Evolutionary conservation across 2,329 filamentous ascomycete species (phyloP), one percentile per base, ranked within the genome.

Genomic region (Periglandula ipomoeae): DNA sequence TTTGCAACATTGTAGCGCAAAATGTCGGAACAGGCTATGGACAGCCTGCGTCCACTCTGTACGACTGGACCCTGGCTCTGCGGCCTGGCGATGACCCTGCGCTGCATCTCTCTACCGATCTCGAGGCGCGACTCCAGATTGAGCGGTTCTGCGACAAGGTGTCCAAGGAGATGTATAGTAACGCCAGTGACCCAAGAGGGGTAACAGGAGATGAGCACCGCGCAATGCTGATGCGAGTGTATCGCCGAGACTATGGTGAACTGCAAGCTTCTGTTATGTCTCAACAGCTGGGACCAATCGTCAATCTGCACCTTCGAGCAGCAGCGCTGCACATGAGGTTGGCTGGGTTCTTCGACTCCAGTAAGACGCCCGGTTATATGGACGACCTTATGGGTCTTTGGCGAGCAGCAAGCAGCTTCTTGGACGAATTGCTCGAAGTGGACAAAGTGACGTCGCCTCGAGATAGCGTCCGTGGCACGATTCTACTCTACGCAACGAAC

Each of bases 1-100:
- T 88, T 4, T 89, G 86, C 70, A 93, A 93, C 61, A 85, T 91
- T 54, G 87, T 90, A 30, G 83, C 86, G 20, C 87, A 91, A 59
- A 83, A 81, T 49, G 80, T 90, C 39, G 86, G 85, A n/a, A 91
- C 87, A 4, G 87, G 87, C 19, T 88, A 89, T 58, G 87, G 87
- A 5, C 87, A 90, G 61, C 87, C 87, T 7, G 85, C 87, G 5
- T 87, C 85, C 41, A 88, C 81, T 46, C 73, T 84, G 43, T 90
- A 85, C 65, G 87, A 85, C 65, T 89, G 79, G 78, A 90, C 82
- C 2, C 70, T 85, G 52, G 82, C 76, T 41, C 71, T 78, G 57
- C 71, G 79, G 44, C 74, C 78, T 1, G 78, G 78, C 43, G 78
- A 82, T 53, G 75, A 78, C 40, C 75, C 77, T 0, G 76, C 79